Evolutionary conservation across 345 rosid genomes (phyloP).

Genomic region (Firmiana major): DNA sequence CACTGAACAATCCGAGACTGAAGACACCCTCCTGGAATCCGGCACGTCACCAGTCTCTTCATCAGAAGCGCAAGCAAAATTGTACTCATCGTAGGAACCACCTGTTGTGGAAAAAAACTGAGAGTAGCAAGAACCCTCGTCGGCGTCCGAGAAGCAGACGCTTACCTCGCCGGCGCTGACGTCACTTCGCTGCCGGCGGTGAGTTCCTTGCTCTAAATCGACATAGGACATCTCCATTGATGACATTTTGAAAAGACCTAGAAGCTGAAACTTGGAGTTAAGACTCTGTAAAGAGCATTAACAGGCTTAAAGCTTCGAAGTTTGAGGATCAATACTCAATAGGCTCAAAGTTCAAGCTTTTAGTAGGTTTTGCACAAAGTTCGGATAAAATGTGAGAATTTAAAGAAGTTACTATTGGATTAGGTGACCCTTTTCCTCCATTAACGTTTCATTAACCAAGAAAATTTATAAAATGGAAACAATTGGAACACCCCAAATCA

Average conservation of each 20-base stretch:
- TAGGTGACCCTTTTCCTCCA: slow-evolving; percentile 39
- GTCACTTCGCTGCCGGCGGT: slow-evolving; percentile 40
- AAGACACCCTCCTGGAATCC: slow-evolving; percentile 55
- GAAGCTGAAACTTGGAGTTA: slow-evolving; percentile 1
- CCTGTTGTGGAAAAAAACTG: slow-evolving; percentile 78
- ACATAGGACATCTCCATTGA: slow-evolving; percentile 36
- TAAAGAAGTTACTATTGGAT: slow-evolving; percentile 31
- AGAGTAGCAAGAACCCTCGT: slow-evolving; percentile 78
- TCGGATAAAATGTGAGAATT: slow-evolving; percentile 18
- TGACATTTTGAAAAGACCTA: slow-evolving; percentile 19
- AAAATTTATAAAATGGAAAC: not conserved
- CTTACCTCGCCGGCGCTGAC: slow-evolving; percentile 35
- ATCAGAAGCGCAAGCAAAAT: slow-evolving; percentile 45
- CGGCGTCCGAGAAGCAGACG: slow-evolving; percentile 76
- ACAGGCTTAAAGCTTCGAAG: not conserved
- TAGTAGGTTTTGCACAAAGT: not conserved
- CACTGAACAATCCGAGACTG: slow-evolving; percentile 58
- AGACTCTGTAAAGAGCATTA: not conserved
- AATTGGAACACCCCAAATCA: not conserved
- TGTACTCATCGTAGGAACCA: slow-evolving; percentile 67
- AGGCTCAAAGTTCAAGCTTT: slow-evolving; percentile 17
- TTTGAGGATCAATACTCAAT: not conserved
- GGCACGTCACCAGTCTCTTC: slow-evolving; percentile 28
- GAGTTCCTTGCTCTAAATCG: slow-evolving; percentile 66
- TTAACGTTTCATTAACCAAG: slow-evolving; percentile 18